Evolutionary conservation across 2,329 filamentous ascomycete genomes (phyloP), one percentile per base, ranked within the genome.

Genomic region (Exophiala viscosa): DNA sequence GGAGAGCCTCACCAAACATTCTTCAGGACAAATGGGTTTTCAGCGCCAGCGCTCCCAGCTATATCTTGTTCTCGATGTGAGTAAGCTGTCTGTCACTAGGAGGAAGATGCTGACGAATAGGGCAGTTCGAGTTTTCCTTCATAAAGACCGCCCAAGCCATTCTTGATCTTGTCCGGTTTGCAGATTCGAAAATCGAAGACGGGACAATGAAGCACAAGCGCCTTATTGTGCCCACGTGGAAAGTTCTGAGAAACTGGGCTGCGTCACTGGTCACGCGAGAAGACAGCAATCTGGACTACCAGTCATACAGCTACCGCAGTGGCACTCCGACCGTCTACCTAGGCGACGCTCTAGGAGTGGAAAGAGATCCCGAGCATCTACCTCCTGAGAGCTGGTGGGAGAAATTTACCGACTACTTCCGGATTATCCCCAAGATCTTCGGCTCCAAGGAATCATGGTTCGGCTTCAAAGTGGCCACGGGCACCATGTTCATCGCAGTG

Each of bases 301-400:
- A 75, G 75, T 18, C 70, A 73, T 59, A 81, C 80, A 59, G 74
- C 68, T 54, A 76, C 71, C 60, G 71, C 67, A 60, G 77, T 73
- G 6, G 55, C 34, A 57, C 55, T n/a, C 55, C 55, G n/a, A 77
- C 77, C 5, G 76, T 89, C 0, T 81, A 82, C 48, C 74, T 87
- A 49, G 87, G 86, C 5, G 78, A 85, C 47, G 82, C 55, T 4
- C 44, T 57, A 5, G 55, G 55, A 13, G 51, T 57, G 9, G 23
- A 78, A 57, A 85, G 81, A 62, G 86, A 91, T 60, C 87, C 87
- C 0, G 87, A 91, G 63, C 88, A 90, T 67, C 71, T 90, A 0
- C 85, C 85, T 0, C 78, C 87, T 0, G 67, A 70, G 7, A 88
- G 78, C 15, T 61, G 66, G 0, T 83, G 80, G 73, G 76, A 91